phyloP scores from a whole-genome alignment of 345 rosid species.

The Eucalyptus cloeziana region DNA sequence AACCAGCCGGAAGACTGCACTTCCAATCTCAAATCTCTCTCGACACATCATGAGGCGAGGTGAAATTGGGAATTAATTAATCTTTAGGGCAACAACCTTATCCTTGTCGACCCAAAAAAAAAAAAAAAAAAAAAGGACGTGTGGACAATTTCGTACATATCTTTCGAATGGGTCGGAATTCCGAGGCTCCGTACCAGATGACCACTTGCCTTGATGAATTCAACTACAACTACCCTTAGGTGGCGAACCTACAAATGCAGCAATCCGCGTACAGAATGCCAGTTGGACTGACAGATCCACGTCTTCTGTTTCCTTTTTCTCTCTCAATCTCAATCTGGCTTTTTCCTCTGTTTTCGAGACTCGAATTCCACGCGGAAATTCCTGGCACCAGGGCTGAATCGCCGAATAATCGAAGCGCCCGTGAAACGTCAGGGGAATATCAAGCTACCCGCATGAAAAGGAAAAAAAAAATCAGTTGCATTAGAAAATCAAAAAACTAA shows the following conservation, averaged over 20 bases:
- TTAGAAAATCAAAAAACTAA: background rate
- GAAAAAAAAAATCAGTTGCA: background rate
- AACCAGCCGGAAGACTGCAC: background rate
- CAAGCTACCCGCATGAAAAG: background rate
- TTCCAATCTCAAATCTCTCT: background rate
- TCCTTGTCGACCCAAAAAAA: background rate
- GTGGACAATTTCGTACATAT: background rate
- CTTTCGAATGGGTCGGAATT: background rate
- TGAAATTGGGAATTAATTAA: background rate
- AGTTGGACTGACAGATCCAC: background rate
- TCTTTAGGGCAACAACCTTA: background rate
- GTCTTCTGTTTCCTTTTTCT: background rate
- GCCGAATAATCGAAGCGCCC: background rate
- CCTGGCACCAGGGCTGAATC: background rate
- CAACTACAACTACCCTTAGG: background rate
- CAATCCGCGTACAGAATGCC: background rate
- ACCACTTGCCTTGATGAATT: background rate
- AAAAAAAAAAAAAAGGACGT: accelerated
- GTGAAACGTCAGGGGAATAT: background rate
- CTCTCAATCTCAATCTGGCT: background rate
- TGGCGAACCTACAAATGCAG: background rate
- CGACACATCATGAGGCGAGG: accelerated
- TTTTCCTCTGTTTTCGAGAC: background rate
- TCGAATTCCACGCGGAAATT: background rate
- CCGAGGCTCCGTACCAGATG: background rate